These are phyloP conservation scores for Pyrenophora graminea DNA, from an alignment of 2,329 filamentous ascomycete genomes.

Conservation along the genomic window DNA sequence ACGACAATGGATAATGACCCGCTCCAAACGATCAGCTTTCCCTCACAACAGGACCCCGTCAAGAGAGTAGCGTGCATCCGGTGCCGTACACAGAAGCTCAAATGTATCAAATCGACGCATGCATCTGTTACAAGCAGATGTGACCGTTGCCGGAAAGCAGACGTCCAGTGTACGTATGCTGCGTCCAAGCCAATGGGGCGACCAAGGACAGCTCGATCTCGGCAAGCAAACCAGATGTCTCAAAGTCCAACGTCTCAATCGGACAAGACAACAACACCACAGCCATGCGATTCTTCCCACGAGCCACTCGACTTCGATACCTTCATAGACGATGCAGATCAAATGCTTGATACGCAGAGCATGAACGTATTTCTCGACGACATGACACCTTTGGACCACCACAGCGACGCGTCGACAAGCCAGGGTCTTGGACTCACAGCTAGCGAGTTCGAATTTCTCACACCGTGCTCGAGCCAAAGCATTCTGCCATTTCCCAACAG, in stretches of 20 bases:
- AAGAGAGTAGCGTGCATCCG: conserved; percentile 3
- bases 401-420: neutral
- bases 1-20: neutral
- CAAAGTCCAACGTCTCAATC: neutral
- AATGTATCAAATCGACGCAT: conserved; percentile 2
- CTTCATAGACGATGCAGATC: neutral
- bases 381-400: neutral
- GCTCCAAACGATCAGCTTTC: neutral
- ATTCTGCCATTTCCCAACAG: neutral
- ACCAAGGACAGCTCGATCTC: neutral
- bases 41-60: neutral
- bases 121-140: neutral
- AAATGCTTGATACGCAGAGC: neutral
- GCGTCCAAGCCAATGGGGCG: conserved; percentile 1
- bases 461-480: neutral
- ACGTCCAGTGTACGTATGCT: neutral
- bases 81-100: conserved; percentile 3
- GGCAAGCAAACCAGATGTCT: neutral
- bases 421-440: neutral
- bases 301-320: neutral
- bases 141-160: conserved; percentile 1
- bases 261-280: neutral
- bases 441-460: neutral
- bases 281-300: neutral
- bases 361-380: neutral